Percentiles rank a stretch among this genome's conserved stretches.
Evolutionary conservation across 371 early-diverging fungal species (phyloP).

Genomic region (Funneliformis caledonium): DNA sequence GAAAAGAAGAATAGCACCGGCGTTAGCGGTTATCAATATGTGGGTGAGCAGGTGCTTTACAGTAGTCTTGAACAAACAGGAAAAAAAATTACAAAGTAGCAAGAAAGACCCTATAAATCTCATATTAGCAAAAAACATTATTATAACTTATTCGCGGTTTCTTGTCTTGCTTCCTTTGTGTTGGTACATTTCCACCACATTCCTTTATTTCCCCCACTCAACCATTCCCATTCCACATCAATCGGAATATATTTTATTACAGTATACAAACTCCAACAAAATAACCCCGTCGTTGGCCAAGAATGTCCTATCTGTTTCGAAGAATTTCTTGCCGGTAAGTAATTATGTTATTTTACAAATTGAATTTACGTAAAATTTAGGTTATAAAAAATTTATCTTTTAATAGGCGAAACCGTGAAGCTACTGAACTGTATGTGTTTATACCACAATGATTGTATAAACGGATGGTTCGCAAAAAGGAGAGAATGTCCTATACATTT

Average conservation of each 20-base stretch:
- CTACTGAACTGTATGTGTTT: slow-evolving; percentile 87
- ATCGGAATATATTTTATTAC: slow-evolving; percentile 12
- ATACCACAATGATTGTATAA: slow-evolving; percentile 81
- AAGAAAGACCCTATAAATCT: slow-evolving; percentile 1
- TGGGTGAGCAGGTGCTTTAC: slow-evolving; percentile 57
- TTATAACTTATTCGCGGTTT: not conserved
- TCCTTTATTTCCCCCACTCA: not conserved
- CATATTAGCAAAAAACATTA: slow-evolving; percentile 1
- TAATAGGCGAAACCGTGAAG: slow-evolving; percentile 70
- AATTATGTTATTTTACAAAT: not conserved
- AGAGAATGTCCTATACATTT: slow-evolving; percentile 79
- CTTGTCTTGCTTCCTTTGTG: slow-evolving; percentile 3
- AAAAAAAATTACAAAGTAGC: slow-evolving; percentile 2
- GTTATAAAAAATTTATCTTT: not conserved
- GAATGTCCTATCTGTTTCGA: slow-evolving; percentile 94
- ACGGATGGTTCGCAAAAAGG: slow-evolving; percentile 72
- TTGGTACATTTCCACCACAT: slow-evolving; percentile 13
- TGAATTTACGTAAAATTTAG: not conserved
- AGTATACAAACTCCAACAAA: slow-evolving; percentile 63
- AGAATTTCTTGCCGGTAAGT: slow-evolving; percentile 73
- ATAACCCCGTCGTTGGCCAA: slow-evolving; percentile 67
- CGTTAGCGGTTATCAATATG: slow-evolving; percentile 66
- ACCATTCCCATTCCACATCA: not conserved
- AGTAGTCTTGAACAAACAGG: slow-evolving; percentile 12
- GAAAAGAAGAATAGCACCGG: slow-evolving; percentile 55